Conservation (phyloP, 2,329 filamentous ascomycete species). For the Juglanconis sp. region DNA sequence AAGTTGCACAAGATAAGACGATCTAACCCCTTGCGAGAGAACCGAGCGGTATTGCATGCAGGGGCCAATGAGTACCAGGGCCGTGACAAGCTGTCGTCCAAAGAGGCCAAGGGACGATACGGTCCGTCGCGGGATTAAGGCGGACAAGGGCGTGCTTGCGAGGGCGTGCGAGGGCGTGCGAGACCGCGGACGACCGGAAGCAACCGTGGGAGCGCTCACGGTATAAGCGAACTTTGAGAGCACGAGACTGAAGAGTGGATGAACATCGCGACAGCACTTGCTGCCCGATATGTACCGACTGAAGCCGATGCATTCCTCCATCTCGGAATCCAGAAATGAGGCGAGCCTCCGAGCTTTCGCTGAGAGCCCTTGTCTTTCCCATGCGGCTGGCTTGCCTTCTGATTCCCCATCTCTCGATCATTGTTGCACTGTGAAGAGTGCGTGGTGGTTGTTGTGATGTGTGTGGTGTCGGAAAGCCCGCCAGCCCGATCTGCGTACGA, state of each 20-base stretch:
- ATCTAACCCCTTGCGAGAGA: not conserved
- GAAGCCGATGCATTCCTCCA: not conserved
- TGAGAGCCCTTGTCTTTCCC: no score
- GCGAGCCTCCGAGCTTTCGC: no score
- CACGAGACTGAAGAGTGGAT: not conserved
- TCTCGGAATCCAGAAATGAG: no score
- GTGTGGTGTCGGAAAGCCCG: constrained; percentile 13
- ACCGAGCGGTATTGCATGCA: not conserved
- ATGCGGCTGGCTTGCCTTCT: no score
- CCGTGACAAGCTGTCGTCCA: not conserved
- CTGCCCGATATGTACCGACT: constrained; percentile 1
- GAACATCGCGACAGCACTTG: not conserved
- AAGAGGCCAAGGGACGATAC: not conserved
- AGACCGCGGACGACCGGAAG: constrained; percentile 12
- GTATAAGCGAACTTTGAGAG: not conserved
- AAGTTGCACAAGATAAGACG: constrained; percentile 10
- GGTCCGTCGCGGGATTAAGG: not conserved
- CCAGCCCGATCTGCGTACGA: constrained; percentile 11
- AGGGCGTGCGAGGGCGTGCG: not conserved
- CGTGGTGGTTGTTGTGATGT: not conserved
- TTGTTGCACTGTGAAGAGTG: not conserved
- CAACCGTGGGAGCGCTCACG: not conserved
- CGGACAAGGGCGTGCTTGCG: not conserved
- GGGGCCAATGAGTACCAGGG: not conserved
- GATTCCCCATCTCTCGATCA: no score